phyloP scores from a whole-genome alignment of 2,329 filamentous ascomycete genomes.

The Ophiostoma quercus region DNA sequence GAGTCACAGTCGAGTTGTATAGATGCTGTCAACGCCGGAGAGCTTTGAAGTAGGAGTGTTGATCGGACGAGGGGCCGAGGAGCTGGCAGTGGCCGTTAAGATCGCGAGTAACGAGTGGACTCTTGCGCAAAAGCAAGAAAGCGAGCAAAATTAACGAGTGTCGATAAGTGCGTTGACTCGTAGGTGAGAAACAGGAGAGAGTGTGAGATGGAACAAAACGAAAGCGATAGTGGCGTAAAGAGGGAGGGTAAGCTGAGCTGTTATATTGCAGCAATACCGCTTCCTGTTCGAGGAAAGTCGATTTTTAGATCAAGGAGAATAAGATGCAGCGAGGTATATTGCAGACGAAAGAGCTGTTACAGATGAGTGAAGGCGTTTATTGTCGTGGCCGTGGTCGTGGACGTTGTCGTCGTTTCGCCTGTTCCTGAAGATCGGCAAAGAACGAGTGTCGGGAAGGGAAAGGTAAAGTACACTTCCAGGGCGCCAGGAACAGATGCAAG shows the following conservation, averaged over 20 bases:
- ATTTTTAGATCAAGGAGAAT: not conserved
- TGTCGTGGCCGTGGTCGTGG: not conserved
- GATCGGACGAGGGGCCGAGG: not conserved
- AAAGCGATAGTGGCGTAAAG: constrained; percentile 2
- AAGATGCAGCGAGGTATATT: not conserved
- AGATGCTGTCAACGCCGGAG: not conserved
- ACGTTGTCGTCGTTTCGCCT: not conserved
- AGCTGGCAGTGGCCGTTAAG: not conserved
- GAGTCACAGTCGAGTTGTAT: too few species aligned
- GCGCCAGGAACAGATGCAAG: not conserved
- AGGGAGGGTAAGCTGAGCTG: not conserved
- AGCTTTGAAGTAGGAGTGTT: not conserved
- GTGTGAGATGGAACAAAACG: not conserved
- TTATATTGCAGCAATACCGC: not conserved
- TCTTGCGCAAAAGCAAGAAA: constrained; percentile 15
- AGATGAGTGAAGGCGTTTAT: not conserved
- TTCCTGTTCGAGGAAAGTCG: not conserved
- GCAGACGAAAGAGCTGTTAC: not conserved
- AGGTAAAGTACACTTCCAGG: not conserved
- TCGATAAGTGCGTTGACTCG: too few species aligned
- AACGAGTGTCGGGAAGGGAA: not conserved
- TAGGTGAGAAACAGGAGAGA: not conserved
- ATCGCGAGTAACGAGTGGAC: not conserved
- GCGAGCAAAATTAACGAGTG: not conserved
- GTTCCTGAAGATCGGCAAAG: not conserved